Conservation (phyloP, 78 protist species). For the Chrysochromulina tobinii region DNA sequence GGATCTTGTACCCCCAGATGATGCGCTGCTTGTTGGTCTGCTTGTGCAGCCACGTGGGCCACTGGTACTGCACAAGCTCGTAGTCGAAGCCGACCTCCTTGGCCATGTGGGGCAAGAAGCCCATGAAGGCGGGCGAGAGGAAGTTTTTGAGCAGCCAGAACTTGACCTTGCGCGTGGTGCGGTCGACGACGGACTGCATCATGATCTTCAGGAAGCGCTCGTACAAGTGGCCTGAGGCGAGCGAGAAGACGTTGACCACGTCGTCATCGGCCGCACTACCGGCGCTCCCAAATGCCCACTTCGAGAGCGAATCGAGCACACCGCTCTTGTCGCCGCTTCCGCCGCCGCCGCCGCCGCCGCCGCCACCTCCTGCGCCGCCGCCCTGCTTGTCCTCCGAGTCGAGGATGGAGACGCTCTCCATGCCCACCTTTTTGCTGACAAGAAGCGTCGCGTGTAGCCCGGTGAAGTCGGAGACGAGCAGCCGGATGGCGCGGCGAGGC, state of each 20-base stretch:
- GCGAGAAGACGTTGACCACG: slow-evolving; percentile 89
- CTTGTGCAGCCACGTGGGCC: slow-evolving; percentile 93
- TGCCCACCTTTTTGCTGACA: not conserved
- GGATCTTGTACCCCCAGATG: slow-evolving; percentile 97
- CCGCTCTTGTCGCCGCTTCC: not conserved
- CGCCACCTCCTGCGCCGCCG: not conserved
- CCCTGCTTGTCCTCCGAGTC: not conserved
- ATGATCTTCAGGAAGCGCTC: slow-evolving; percentile 94
- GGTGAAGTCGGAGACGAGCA: not conserved
- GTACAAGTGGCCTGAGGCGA: slow-evolving; percentile 96
- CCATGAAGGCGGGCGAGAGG: slow-evolving; percentile 82
- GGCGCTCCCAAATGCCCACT: not conserved
- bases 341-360: slow-evolving; percentile 7
- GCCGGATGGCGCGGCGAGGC: not conserved
- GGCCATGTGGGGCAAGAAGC: slow-evolving; percentile 66
- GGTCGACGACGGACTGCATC: slow-evolving; percentile 84
- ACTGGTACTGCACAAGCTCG: slow-evolving; percentile 92
- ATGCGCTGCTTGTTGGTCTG: slow-evolving; percentile 94
- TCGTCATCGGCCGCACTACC: slow-evolving; percentile 32
- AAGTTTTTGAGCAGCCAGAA: slow-evolving; percentile 93
- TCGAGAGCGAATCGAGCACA: not conserved
- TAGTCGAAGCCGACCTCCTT: slow-evolving; percentile 73
- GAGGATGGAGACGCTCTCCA: not conserved
- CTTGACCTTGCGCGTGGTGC: slow-evolving; percentile 69
- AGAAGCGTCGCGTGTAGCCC: not conserved